These are phyloP conservation scores for Phytopythium boreale DNA, from an alignment of 352 stramenopile species.

Conservation along the genomic window DNA sequence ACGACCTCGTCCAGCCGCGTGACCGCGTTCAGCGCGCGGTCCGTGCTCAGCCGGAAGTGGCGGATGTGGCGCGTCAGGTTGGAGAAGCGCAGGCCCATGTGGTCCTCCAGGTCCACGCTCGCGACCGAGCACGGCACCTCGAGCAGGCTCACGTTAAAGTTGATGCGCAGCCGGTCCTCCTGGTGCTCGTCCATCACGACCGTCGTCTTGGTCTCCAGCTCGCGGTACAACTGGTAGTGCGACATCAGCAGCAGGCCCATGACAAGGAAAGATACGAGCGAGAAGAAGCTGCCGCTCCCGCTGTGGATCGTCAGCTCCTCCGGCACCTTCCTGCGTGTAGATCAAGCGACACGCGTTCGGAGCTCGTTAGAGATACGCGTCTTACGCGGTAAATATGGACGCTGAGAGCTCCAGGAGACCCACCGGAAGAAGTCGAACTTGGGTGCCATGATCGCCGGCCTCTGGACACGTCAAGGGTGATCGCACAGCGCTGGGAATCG, in stretches of 20 bases:
- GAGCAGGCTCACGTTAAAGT: slow-evolving; percentile 83
- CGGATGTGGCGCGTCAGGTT: slow-evolving; percentile 83
- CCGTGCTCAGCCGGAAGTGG: slow-evolving; percentile 57
- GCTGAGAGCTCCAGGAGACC: slow-evolving; percentile 2
- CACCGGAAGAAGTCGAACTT: slow-evolving; percentile 70
- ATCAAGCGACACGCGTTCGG: slow-evolving; percentile 4
- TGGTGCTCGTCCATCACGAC: slow-evolving; percentile 74
- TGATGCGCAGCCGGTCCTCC: slow-evolving; percentile 79
- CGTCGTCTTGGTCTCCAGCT: slow-evolving; percentile 41
- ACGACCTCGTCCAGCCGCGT: slow-evolving; percentile 64
- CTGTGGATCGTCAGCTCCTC: slow-evolving; percentile 70
- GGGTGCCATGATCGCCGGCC: slow-evolving; percentile 9
- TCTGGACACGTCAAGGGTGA: not conserved
- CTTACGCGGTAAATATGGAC: slow-evolving; percentile 9
- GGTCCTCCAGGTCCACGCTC: slow-evolving; percentile 77
- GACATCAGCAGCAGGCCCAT: slow-evolving; percentile 54
- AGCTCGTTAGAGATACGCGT: not conserved
- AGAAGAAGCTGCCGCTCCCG: slow-evolving; percentile 59
- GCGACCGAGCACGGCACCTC: slow-evolving; percentile 65
- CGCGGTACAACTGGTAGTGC: slow-evolving; percentile 55
- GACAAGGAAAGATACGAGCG: slow-evolving; percentile 52
- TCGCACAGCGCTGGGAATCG: not conserved
- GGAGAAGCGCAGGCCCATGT: slow-evolving; percentile 71
- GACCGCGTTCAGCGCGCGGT: slow-evolving; percentile 23
- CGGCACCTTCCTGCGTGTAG: slow-evolving; percentile 54